phyloP scores from a whole-genome alignment of 1,284 basidiomycete species.

The Trichosporon ovoides region DNA sequence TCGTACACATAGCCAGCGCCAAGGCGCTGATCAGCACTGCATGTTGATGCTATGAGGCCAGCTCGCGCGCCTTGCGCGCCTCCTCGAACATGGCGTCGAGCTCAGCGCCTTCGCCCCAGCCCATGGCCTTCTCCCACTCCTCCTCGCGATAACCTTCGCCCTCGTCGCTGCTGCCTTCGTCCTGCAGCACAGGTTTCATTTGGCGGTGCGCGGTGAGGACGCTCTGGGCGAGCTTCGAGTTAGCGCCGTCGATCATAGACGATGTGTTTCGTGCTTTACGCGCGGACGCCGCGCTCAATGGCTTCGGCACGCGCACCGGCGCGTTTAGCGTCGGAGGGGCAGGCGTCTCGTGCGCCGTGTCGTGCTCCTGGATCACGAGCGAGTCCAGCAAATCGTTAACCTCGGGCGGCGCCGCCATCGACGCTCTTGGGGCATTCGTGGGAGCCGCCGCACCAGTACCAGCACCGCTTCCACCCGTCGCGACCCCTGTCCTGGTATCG shows the following conservation, averaged over 20 bases:
- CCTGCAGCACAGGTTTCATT: constrained; percentile 10
- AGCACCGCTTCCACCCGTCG: too few relatives aligned
- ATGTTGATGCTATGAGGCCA: neutral
- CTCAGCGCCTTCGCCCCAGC: constrained; percentile 26
- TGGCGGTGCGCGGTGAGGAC: constrained; percentile 19
- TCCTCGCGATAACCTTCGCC: constrained; percentile 22
- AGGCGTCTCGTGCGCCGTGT: neutral
- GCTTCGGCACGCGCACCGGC: neutral
- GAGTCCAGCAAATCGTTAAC: neutral
- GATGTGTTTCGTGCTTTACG: neutral
- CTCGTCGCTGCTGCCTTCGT: constrained; percentile 13
- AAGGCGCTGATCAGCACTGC: too few relatives aligned
- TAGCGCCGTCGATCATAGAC: constrained; percentile 16
- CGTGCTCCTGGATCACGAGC: neutral
- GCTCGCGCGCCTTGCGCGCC: constrained; percentile 19
- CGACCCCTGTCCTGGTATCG: too few relatives aligned
- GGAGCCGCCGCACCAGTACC: neutral
- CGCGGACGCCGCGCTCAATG: neutral
- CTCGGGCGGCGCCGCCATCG: neutral
- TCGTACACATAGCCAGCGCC: too few relatives aligned
- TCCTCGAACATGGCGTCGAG: constrained; percentile 24
- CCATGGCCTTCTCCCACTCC: constrained; percentile 28
- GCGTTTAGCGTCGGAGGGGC: neutral
- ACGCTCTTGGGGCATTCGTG: neutral
- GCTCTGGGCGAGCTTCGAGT: constrained; percentile 15